Evolutionary conservation across 2,329 filamentous ascomycete genomes (phyloP).

Genomic region (Fusarium miscanthi): DNA sequence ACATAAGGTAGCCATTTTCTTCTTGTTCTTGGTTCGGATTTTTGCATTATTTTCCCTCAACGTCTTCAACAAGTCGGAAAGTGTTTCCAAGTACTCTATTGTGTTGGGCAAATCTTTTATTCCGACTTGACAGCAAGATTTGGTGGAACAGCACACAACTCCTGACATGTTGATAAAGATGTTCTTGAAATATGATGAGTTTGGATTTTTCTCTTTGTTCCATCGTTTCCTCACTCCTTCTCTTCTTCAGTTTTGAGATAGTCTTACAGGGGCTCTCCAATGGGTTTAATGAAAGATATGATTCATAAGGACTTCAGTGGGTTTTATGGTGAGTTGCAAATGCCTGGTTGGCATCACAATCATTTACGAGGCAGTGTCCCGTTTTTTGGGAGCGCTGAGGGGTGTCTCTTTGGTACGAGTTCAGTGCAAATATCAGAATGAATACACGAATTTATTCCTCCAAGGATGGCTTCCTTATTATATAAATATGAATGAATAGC

Average conservation of each 20-base stretch:
- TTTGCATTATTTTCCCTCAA: not conserved
- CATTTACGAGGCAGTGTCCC: not conserved
- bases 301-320: not conserved
- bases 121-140: slow-evolving; percentile 15
- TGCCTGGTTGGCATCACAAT: not conserved
- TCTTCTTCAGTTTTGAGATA: not conserved
- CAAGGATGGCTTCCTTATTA: not conserved
- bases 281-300: not conserved
- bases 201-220: slow-evolving; percentile 1
- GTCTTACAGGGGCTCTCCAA: not conserved
- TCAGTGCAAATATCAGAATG: not conserved
- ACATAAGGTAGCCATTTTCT: slow-evolving; percentile 19
- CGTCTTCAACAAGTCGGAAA: not conserved
- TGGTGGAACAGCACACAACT: slow-evolving; percentile 43
- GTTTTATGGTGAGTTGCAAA: not conserved
- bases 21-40: slow-evolving; percentile 3
- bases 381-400: not conserved
- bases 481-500: not conserved
- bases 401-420: not conserved
- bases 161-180: slow-evolving; percentile 3
- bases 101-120: slow-evolving; percentile 14
- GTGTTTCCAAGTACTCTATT: slow-evolving; percentile 3
- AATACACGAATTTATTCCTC: not conserved
- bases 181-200: slow-evolving; percentile 15
- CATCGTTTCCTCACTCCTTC: not conserved